Base-by-base conservation (phyloP, 208 protist genomes). In the Acanthamoeba triangularis region DNA sequence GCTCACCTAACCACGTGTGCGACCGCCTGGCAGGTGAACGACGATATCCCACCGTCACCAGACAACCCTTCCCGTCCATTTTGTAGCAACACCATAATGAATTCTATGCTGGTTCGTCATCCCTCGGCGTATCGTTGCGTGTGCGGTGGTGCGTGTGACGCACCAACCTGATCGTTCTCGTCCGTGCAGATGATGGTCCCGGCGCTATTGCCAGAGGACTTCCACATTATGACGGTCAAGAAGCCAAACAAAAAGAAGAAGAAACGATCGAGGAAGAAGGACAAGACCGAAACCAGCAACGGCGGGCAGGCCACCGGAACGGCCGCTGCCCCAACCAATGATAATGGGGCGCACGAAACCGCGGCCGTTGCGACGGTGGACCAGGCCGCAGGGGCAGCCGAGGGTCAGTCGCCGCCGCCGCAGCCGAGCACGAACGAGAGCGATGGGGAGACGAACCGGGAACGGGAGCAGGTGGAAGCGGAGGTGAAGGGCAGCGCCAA, bases 211-310 rank as follows among this genome's bases (percentile, higher is more conserved):
- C 88, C 88, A 49, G 61, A 93, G 63, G 54, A 78, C 37, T 93
- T 93, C 28, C 88, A 93, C 37, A 93, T 93, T 35, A 93, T 67
- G 63, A 20, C 14, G 41, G 37, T 16, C 59, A 93, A 93, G 44
- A 93, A 93, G 88, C 59, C 54, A 6, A 76, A 76, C 88, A 93
- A 93, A 37, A 93, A 93, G 44, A 93, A 93, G 30, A 90, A 90
- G 25, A 93, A 93, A 28, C 25, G 37, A 37, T 54, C 25, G 28
- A 93, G 37, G 88, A 93, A 76, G 44, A 93, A 72, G 84, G 33
- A 91, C 28, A 91, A 91, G 33, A 91, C 28, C 28, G 76, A 85
- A 0, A 6, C 41, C 28, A 49, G n/a, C 25, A 85, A 25, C 35
- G 44, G 28, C 44, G 33, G 30, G 72, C 16, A 20, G 72, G 23